A percentile compares a stretch with the other conserved stretches of the same genome.
Evolutionary conservation across 352 stramenopile species (phyloP).

Genomic region (Paralagenidium karlingii): DNA sequence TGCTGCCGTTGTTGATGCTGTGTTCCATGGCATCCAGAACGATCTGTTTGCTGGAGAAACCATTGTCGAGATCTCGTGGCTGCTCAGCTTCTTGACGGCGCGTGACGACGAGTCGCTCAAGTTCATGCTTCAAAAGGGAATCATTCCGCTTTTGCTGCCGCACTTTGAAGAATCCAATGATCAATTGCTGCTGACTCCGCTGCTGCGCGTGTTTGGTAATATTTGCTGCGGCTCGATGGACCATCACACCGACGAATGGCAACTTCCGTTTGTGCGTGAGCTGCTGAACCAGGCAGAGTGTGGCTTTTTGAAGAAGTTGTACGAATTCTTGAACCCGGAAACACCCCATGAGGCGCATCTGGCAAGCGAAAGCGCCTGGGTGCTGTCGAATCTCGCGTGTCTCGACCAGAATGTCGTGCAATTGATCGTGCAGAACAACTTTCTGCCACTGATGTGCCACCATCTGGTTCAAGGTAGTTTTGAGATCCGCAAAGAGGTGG

Average conservation of each 20-base stretch:
- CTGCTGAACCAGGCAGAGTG: slow-evolving; percentile 24
- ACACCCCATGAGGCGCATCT: slow-evolving; percentile 8
- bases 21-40: slow-evolving; percentile 23
- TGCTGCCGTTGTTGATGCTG: slow-evolving; percentile 37
- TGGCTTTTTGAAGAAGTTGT: slow-evolving; percentile 41
- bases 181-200: slow-evolving; percentile 39
- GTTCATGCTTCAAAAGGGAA: slow-evolving; percentile 39
- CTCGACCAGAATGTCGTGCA: slow-evolving; percentile 38
- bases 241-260: slow-evolving; percentile 63
- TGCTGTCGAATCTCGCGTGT: slow-evolving; percentile 63
- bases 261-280: slow-evolving; percentile 38
- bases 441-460: slow-evolving; percentile 37
- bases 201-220: slow-evolving; percentile 70
- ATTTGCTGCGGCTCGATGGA: slow-evolving; percentile 55
- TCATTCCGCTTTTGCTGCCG: slow-evolving; percentile 38
- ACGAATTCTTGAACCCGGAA: slow-evolving; percentile 37
- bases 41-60: slow-evolving; percentile 27
- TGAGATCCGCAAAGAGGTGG: slow-evolving; percentile 56
- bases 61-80: slow-evolving; percentile 71
- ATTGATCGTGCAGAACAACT: slow-evolving; percentile 26
- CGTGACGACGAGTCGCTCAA: slow-evolving; percentile 59
- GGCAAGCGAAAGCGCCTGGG: slow-evolving; percentile 54
- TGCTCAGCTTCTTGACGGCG: slow-evolving; percentile 79
- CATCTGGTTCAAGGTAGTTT: slow-evolving; percentile 51
- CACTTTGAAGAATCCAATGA: slow-evolving; percentile 49